Percentiles rank a stretch among this genome's conserved stretches.
These are phyloP conservation scores for Populus hybrid DNA, from an alignment of 441 rosid species.

Conservation along the genomic window DNA sequence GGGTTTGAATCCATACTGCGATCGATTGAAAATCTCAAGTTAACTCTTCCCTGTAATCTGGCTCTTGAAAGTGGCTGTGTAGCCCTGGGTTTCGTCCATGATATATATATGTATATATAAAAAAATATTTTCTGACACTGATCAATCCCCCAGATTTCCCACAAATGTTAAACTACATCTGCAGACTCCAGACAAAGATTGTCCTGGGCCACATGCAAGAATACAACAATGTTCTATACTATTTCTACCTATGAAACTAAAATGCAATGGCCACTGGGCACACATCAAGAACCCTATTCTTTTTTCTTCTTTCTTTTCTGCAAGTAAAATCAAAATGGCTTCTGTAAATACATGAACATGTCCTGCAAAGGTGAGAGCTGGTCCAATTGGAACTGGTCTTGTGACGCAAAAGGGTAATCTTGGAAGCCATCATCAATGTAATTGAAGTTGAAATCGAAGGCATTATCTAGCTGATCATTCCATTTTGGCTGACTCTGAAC, in stretches of 20 bases:
- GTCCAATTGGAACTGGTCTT: conserved; percentile 54
- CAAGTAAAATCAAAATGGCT: conserved; percentile 24
- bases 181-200: neutral
- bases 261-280: neutral
- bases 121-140: too few relatives aligned
- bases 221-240: neutral
- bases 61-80: too few relatives aligned
- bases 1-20: too few relatives aligned
- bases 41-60: too few relatives aligned
- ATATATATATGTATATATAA: too few relatives aligned
- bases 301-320: neutral
- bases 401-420: conserved; percentile 53
- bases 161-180: neutral
- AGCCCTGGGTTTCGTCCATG: too few relatives aligned
- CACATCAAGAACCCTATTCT: neutral
- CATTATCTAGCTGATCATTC: conserved; percentile 29
- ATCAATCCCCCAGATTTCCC: neutral
- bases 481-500: conserved; percentile 60
- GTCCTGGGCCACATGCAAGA: neutral
- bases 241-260: neutral
- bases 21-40: too few relatives aligned
- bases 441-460: conserved; percentile 45
- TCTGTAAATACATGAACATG: conserved; percentile 37
- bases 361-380: conserved; percentile 57
- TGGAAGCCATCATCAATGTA: conserved; percentile 41